phyloP scores from a whole-genome alignment of 2,329 filamentous ascomycete species.

The Penicillium sp. region DNA sequence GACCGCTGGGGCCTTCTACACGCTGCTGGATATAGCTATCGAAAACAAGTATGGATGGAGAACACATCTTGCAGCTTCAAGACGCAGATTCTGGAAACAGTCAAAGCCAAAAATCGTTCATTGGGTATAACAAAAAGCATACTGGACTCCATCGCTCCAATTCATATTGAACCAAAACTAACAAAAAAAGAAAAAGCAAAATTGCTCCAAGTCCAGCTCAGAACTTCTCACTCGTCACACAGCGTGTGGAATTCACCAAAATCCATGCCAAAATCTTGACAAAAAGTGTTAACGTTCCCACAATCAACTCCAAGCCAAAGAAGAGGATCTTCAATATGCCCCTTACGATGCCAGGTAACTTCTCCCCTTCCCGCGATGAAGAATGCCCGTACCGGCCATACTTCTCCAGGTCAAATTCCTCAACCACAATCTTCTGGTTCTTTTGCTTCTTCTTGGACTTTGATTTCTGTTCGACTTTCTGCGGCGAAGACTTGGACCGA shows the following conservation, averaged over 20 bases:
- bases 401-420: slow-evolving; percentile 48
- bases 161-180: neutral
- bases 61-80: too few species aligned
- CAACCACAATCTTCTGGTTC: slow-evolving; percentile 35
- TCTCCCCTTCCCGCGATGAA: slow-evolving; percentile 38
- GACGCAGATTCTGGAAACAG: too few species aligned
- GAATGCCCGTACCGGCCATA: slow-evolving; percentile 42
- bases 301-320: slow-evolving; percentile 38
- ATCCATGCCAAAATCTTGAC: slow-evolving; percentile 45
- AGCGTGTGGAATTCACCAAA: slow-evolving; percentile 40
- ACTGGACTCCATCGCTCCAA: neutral
- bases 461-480: neutral
- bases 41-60: too few species aligned
- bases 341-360: slow-evolving; percentile 40
- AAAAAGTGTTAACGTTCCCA: slow-evolving; percentile 37
- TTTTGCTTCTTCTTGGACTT: slow-evolving; percentile 21
- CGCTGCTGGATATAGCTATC: too few species aligned
- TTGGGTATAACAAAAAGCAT: neutral
- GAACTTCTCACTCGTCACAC: slow-evolving; percentile 44
- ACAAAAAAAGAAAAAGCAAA: neutral
- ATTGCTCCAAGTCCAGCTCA: slow-evolving; percentile 23
- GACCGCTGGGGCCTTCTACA: too few species aligned
- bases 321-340: slow-evolving; percentile 39
- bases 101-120: neutral
- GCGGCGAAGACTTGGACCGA: neutral